Evolutionary conservation across 78 protist species (phyloP).

Genomic region (Dictyostelium firmibasis): DNA sequence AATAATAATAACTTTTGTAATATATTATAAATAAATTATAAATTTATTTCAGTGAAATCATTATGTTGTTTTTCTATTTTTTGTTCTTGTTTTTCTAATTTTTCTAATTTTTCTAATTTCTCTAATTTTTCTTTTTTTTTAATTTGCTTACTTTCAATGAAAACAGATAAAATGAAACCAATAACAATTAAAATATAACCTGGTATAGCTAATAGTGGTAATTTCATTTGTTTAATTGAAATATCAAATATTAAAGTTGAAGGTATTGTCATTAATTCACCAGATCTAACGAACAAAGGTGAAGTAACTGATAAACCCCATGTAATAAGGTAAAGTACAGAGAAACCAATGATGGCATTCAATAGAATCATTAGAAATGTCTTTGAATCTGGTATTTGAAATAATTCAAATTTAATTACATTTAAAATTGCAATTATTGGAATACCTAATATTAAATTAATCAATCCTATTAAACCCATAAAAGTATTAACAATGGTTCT

Average conservation of each 20-base stretch:
- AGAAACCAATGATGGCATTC: neutral
- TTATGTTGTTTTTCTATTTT: too few relatives aligned
- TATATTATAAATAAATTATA: neutral
- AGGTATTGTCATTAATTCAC: conserved; percentile 60
- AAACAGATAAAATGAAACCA: conserved; percentile 31
- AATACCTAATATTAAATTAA: neutral
- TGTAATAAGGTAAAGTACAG: neutral
- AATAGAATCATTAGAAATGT: neutral
- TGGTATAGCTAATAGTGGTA: conserved; percentile 44
- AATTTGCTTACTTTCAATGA: conserved; percentile 10
- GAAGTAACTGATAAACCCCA: conserved; percentile 60
- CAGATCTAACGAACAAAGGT: conserved; percentile 52
- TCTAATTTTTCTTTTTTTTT: neutral
- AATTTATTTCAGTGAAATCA: neutral
- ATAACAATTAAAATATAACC: conserved; percentile 40
- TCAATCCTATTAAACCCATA: conserved; percentile 8
- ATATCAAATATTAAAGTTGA: conserved; percentile 36
- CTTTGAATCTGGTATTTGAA: neutral
- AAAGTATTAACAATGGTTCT: conserved; percentile 53
- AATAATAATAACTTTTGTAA: too few relatives aligned
- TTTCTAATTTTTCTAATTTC: neutral
- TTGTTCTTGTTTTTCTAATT: neutral
- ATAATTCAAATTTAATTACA: conserved; percentile 12
- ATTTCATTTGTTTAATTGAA: neutral
- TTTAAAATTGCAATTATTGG: conserved; percentile 9